Base-by-base conservation (phyloP, 805 yeast species). In the Blastobotrys attinorum region DNA sequence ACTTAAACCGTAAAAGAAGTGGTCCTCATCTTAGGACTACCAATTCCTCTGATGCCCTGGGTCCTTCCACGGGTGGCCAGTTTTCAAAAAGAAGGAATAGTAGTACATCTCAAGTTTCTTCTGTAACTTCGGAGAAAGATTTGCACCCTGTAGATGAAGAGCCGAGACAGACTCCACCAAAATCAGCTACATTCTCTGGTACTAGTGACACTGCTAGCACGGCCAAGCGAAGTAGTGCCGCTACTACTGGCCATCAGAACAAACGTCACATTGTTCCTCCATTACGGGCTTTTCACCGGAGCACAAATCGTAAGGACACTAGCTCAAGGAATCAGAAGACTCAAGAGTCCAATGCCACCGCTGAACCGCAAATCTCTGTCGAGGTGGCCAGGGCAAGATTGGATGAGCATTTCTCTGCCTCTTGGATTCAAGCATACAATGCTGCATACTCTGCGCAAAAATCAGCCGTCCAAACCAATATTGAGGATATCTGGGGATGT, bases 391-490 rank as follows among this genome's bases (percentile, higher is more conserved):
- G 63, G 3, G 47, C 63, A 20, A 54, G 60, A 18, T 55, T 83
- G 18, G 60, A 71, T 32, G 67, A 70, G 43, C 66, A 72, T 42
- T 68, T 79, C 20, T 72, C 84, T 0, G 62, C 63, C 16, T 77
- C 85, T 0, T 89, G 97, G 97, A 73, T 85, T 18, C 63, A 72
- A 20, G 69, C 84, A 40, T 76, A 85, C 4, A 67, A 69, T 27
- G 69, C 45, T 13, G 67, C 65, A 2, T 50, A 49, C 7, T 27
- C 42, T 20, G 47, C 44, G 17, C 59, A 61, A 43, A 47, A 46
- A 16, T 39, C 49, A 11, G 71, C 37, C 73, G 70, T 61, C 69
- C 66, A 49, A 48, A 55, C 29, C 61, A 70, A 47, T 60, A 69
- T 50, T 3, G 56, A 55, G 58, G 39, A 45, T 3, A 39, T 48